Conservation (phyloP, 306 rosid species). For the Echinosophora koreensis region DNA sequence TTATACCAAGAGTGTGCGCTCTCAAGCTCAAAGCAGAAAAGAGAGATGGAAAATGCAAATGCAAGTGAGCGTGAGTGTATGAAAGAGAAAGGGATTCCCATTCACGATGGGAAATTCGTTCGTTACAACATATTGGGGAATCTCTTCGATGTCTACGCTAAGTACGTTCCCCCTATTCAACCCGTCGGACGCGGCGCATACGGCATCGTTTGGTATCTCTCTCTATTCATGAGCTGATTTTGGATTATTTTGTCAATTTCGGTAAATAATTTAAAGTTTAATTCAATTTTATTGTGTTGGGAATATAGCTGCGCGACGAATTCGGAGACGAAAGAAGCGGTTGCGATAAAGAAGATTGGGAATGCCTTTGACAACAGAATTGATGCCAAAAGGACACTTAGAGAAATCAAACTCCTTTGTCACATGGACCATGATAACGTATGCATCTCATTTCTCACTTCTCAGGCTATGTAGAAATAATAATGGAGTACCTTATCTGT, state of each 20-base stretch:
- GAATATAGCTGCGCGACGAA: slow-evolving; percentile 47
- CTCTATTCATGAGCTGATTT: background rate
- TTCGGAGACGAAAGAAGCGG: slow-evolving; percentile 52
- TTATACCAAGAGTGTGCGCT: background rate
- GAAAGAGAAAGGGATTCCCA: slow-evolving; percentile 56
- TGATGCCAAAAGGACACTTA: slow-evolving; percentile 55
- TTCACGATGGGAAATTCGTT: slow-evolving; percentile 65
- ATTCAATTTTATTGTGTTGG: background rate
- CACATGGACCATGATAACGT: slow-evolving; percentile 97
- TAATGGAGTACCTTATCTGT: no score
- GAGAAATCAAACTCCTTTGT: slow-evolving; percentile 58
- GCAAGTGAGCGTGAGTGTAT: slow-evolving; percentile 29
- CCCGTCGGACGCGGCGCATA: slow-evolving; percentile 98
- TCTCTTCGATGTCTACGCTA: slow-evolving; percentile 74
- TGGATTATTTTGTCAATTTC: background rate
- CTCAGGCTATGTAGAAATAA: no score
- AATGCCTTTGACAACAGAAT: slow-evolving; percentile 57
- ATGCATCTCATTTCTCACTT: background rate
- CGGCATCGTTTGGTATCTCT: slow-evolving; percentile 89
- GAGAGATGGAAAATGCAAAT: background rate
- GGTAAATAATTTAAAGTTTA: no score
- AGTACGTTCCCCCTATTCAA: slow-evolving; percentile 80
- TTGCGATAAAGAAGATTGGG: slow-evolving; percentile 58
- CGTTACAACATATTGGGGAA: slow-evolving; percentile 83
- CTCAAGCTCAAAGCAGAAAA: background rate